Percentiles rank a stretch among this genome's conserved stretches.
Evolutionary conservation across 805 yeast species (phyloP).

Genomic region (Yamadazyma sp.): DNA sequence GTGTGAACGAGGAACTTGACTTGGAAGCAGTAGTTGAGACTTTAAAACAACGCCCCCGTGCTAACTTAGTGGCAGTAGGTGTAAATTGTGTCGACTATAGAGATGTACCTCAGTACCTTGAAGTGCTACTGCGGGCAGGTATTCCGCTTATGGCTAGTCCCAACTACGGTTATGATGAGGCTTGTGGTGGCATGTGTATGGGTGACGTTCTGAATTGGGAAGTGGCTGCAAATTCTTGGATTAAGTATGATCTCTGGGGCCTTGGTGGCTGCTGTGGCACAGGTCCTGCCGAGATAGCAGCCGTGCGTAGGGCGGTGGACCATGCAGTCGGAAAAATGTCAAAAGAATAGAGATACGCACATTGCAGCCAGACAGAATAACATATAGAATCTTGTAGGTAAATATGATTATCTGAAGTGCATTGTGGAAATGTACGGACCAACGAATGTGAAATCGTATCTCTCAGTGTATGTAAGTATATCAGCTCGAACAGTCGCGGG

Average conservation of each 20-base stretch:
- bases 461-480: too few relatives aligned
- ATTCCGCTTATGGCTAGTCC: constrained; percentile 63
- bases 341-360: too few relatives aligned
- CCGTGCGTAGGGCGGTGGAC: constrained; percentile 21
- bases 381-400: too few relatives aligned
- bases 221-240: constrained; percentile 16
- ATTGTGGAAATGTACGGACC: too few relatives aligned
- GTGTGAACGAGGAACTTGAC: constrained; percentile 21
- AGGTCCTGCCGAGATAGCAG: constrained; percentile 5
- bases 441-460: too few relatives aligned
- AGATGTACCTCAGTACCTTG: constrained; percentile 39
- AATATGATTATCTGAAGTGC: too few relatives aligned
- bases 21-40: not conserved
- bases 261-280: constrained; percentile 12
- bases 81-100: constrained; percentile 63
- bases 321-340: too few relatives aligned
- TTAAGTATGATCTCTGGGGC: constrained; percentile 30
- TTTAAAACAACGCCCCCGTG: constrained; percentile 1
- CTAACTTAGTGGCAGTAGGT: constrained; percentile 54
- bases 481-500: too few relatives aligned
- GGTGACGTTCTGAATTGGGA: constrained; percentile 32
- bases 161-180: constrained; percentile 60
- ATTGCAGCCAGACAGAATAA: too few relatives aligned
- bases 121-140: constrained; percentile 12
- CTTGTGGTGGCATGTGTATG: constrained; percentile 23